These are phyloP conservation scores for Xanthoconium separans DNA, from an alignment of 1,284 basidiomycete species.

Conservation along the genomic window DNA sequence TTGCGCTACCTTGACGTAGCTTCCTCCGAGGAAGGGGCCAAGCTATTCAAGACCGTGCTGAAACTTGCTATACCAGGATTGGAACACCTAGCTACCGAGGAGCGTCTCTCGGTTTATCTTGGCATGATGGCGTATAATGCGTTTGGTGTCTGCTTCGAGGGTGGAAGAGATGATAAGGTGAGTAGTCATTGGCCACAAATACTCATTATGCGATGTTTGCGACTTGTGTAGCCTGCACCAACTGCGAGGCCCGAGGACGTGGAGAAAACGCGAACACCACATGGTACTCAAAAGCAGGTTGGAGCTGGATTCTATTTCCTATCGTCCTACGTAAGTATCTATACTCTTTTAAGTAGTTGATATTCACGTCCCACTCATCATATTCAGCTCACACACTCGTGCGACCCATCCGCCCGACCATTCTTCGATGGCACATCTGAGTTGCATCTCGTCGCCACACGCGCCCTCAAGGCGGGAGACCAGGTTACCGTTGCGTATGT, in stretches of 20 bases:
- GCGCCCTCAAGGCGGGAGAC: slow-evolving; percentile 68
- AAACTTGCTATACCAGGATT: slow-evolving; percentile 65
- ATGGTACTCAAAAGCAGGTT: slow-evolving; percentile 70
- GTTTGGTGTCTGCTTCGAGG: slow-evolving; percentile 63
- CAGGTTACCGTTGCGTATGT: slow-evolving; percentile 74
- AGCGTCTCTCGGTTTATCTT: slow-evolving; percentile 57
- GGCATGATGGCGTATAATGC: slow-evolving; percentile 76
- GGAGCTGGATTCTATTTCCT: slow-evolving; percentile 72
- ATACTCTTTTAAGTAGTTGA: background rate
- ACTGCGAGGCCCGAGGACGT: slow-evolving; percentile 58
- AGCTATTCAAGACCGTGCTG: slow-evolving; percentile 57
- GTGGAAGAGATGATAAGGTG: slow-evolving; percentile 71
- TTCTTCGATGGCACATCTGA: slow-evolving; percentile 65
- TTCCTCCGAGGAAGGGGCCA: slow-evolving; percentile 48
- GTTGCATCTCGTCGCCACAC: slow-evolving; percentile 63
- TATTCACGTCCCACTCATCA: background rate
- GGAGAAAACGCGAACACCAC: slow-evolving; percentile 70
- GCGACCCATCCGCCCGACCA: slow-evolving; percentile 61
- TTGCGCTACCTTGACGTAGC: slow-evolving; percentile 61
- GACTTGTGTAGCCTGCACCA: slow-evolving; percentile 46
- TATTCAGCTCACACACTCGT: slow-evolving; percentile 63
- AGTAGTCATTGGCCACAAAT: slow-evolving; percentile 13
- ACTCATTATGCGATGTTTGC: slow-evolving; percentile 1
- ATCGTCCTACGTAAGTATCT: slow-evolving; percentile 62
- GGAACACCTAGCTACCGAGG: slow-evolving; percentile 64